Conservation (phyloP, 2,329 filamentous ascomycete genomes). For the Zymoseptoria brevis region DNA sequence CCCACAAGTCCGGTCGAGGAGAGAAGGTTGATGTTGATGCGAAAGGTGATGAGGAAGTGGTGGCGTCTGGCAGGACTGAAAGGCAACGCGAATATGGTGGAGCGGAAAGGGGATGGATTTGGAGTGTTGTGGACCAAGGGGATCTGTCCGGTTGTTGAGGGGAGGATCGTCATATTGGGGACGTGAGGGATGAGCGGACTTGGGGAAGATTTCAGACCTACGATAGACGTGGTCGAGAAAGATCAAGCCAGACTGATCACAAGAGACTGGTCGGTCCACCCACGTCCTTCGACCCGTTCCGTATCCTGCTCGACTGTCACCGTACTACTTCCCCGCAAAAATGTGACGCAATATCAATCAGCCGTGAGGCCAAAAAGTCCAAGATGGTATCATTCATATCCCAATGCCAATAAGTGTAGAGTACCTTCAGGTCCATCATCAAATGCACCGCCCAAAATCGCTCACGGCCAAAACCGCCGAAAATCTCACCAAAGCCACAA, state of each 20-base stretch:
- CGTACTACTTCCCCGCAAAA: too few relatives aligned
- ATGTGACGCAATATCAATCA: too few relatives aligned
- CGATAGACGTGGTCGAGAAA: not conserved
- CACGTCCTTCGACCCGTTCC: too few relatives aligned
- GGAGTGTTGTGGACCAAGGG: conserved; percentile 67
- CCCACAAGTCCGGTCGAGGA: conserved; percentile 25
- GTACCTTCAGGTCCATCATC: not conserved
- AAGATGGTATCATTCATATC: not conserved
- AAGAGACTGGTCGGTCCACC: too few relatives aligned
- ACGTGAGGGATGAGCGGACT: not conserved
- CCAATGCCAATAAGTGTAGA: not conserved
- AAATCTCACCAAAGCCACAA: not conserved
- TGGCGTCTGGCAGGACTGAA: conserved; percentile 58
- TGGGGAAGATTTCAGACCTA: not conserved
- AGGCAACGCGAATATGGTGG: conserved; percentile 38
- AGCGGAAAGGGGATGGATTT: conserved; percentile 54
- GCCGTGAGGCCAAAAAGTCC: too few relatives aligned
- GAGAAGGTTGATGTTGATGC: conserved; percentile 55
- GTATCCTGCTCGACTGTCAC: too few relatives aligned
- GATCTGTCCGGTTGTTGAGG: conserved; percentile 70
- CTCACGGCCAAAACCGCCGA: not conserved
- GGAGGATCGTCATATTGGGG: conserved; percentile 50
- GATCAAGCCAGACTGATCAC: not conserved
- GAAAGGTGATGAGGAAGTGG: conserved; percentile 66
- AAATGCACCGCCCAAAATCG: not conserved